Evolutionary conservation across 345 rosid species (phyloP).

Genomic region (rapeseed (Brassica napus)): Da-Ae NC_063446.1:22560001-22560500

Average conservation of each 20-base stretch:
- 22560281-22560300: neutral
- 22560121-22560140: neutral
- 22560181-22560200: constrained; percentile 62
- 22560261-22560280: neutral
- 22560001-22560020: no score
- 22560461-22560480: constrained; percentile 40
- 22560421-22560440: constrained; percentile 42
- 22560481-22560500: constrained; percentile 47
- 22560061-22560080: no score
- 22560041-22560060: no score
- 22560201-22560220: constrained; percentile 81
- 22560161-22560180: constrained; percentile 75
- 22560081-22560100: no score
- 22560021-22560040: no score
- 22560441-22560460: constrained; percentile 54
- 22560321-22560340: constrained; percentile 69
- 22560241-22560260: constrained; percentile 13
- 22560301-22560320: constrained; percentile 77
- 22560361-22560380: constrained; percentile 59
- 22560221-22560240: constrained; percentile 63
- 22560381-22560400: constrained; percentile 47
- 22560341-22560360: constrained; percentile 51
- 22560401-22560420: constrained; percentile 30
- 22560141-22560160: neutral
- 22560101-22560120: no score